Base-by-base conservation (phyloP, 805 yeast genomes). In the Saccharomycopsis malanga region DNA sequence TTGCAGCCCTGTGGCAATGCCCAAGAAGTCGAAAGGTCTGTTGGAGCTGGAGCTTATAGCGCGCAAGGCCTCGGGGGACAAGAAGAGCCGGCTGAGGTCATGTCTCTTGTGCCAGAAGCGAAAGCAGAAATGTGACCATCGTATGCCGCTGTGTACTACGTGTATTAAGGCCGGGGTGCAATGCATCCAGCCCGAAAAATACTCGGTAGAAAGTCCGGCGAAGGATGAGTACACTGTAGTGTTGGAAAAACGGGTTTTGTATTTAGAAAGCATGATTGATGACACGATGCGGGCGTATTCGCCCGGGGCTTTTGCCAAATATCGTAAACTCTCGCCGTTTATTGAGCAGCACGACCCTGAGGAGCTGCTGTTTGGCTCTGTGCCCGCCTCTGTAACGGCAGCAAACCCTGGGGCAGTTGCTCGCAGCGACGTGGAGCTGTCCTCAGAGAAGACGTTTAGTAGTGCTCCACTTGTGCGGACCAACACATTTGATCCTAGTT, bases 111-210 rank as follows among this genome's bases (percentile, higher is more conserved):
- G 83, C 49, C 79, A 77, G 54, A 72, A 73, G 58, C 61, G 81
- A 42, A 77, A 77, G 55, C 81, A 77, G 56, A 75, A 76, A 57
- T 80, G 87, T 63, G 85, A 81, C 54, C 84, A 79, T 47, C 67
- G 81, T 41, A 60, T 73, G 10, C 86, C 86, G 4, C 68, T 77
- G 42, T 80, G 87, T 56, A 76, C 84, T 3, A 77, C 79, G 36
- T 81, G 87, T 62, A 63, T 79, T 45, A 78, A 78, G 56, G 81
- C 85, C 1, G 79, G 76, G 27, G 77, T 72, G 4, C 64, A 71
- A 49, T 80, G 87, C 59, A 67, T 79, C 4, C 82, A 80, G 58
- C 87, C 87, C 0, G 79, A 74, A 4, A 70, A 77, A 44, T 79
- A 79, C 53, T 71, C 73, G 1, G 66, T 63, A 3, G 68, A 64